phyloP scores from a whole-genome alignment of 768 basidiomycete genomes.

The Tricholoma matsutake region DNA sequence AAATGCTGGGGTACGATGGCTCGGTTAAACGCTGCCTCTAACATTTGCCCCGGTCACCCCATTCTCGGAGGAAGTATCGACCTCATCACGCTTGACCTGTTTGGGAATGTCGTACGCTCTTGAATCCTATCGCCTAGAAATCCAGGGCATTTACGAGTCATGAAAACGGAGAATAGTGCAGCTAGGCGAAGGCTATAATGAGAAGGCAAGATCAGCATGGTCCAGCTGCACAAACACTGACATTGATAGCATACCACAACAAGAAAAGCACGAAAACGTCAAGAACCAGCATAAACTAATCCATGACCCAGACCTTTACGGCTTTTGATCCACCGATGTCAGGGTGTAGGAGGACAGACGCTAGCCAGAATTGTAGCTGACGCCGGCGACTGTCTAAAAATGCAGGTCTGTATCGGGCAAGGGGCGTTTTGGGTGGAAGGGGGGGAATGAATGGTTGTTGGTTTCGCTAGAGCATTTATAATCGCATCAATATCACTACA shows the following conservation, averaged over 20 bases:
- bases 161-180: background rate
- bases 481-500: background rate
- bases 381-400: constrained; percentile 65
- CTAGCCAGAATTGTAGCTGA: constrained; percentile 64
- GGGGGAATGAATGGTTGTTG: constrained; percentile 51
- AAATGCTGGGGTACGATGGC: too few species aligned
- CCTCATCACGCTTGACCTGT: too few species aligned
- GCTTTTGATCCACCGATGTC: constrained; percentile 63
- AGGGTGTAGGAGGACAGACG: constrained; percentile 61
- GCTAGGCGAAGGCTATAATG: background rate
- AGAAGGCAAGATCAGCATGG: background rate
- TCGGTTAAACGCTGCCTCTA: too few species aligned
- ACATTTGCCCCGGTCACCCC: too few species aligned
- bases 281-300: constrained; percentile 15
- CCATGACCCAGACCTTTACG: constrained; percentile 62
- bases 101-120: too few species aligned
- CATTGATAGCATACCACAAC: background rate
- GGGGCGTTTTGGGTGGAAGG: constrained; percentile 67
- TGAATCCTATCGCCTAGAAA: too few species aligned
- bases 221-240: background rate
- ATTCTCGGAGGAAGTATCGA: too few species aligned
- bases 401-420: constrained; percentile 61
- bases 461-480: background rate
- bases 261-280: background rate
- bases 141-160: too few species aligned